A percentile compares a stretch with the other conserved stretches of the same genome.
phyloP scores from a whole-genome alignment of 148 eudicot genomes.

The Diospyros kaki region DNA sequence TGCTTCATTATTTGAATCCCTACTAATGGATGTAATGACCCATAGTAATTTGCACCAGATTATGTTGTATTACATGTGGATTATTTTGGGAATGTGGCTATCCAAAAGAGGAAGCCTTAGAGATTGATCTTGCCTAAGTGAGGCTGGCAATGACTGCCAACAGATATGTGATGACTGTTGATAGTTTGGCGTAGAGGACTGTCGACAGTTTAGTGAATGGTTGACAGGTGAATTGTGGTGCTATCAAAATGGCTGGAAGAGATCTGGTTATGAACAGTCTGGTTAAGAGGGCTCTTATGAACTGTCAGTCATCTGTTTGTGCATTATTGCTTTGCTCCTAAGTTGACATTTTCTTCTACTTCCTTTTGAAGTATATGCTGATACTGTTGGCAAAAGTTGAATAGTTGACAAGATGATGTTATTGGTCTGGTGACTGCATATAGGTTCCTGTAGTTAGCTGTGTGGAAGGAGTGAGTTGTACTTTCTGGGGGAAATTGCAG shows the following conservation, averaged over 20 bases:
- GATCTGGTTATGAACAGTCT: neutral
- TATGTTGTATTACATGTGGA: too few relatives aligned
- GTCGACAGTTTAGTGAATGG: too few relatives aligned
- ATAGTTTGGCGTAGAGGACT: too few relatives aligned
- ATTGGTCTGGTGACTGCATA: neutral
- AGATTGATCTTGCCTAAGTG: too few relatives aligned
- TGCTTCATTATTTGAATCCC: too few relatives aligned
- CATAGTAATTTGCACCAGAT: too few relatives aligned
- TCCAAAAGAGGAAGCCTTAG: too few relatives aligned
- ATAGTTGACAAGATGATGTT: neutral
- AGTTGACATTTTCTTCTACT: slow-evolving; percentile 3
- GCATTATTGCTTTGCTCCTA: neutral
- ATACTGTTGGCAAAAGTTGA: neutral
- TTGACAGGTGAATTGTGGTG: too few relatives aligned
- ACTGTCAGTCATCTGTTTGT: neutral
- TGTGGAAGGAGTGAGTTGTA: neutral
- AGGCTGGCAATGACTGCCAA: too few relatives aligned
- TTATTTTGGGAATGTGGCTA: too few relatives aligned
- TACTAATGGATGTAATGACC: too few relatives aligned
- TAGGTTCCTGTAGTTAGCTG: neutral
- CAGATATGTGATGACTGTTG: too few relatives aligned
- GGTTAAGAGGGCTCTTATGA: neutral
- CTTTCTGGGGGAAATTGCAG: neutral
- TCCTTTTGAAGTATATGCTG: neutral
- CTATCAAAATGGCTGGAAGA: neutral